A percentile compares a stretch with the other conserved stretches of the same genome.
phyloP scores from a whole-genome alignment of 140 eudicot genomes.

The Bidens hawaiensis region DNA sequence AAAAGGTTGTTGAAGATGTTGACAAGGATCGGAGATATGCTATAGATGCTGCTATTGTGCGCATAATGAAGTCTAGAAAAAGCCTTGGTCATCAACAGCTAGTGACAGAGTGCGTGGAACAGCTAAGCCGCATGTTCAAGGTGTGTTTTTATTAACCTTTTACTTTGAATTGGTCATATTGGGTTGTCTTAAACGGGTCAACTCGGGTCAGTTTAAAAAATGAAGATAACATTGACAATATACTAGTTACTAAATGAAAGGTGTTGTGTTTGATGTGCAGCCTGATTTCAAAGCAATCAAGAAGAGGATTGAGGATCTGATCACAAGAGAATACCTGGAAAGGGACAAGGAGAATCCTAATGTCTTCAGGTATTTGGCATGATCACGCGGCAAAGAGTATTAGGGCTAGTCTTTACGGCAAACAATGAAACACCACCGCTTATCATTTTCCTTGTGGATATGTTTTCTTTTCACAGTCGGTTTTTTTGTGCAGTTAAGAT shows the following conservation, averaged over 20 bases:
- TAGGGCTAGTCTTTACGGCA: background rate
- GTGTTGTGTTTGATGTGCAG: conserved; percentile 34
- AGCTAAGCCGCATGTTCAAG: conserved; percentile 74
- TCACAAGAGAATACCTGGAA: conserved; percentile 59
- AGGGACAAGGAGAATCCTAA: too few relatives aligned
- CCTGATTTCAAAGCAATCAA: conserved; percentile 70
- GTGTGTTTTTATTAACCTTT: conserved; percentile 17
- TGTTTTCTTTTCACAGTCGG: conserved; percentile 10
- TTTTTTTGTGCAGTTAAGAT: too few relatives aligned
- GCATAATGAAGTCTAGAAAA: conserved; percentile 71
- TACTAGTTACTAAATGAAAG: background rate
- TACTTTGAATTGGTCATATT: background rate
- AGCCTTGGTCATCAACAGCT: conserved; percentile 62
- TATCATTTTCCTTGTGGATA: conserved; percentile 28
- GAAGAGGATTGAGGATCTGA: conserved; percentile 77
- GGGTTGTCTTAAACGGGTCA: background rate
- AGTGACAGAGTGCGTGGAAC: conserved; percentile 65
- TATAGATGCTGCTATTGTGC: conserved; percentile 79
- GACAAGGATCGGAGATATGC: conserved; percentile 78
- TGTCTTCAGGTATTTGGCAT: conserved; percentile 77
- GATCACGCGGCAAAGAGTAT: conserved; percentile 24
- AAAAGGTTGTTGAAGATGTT: conserved; percentile 76
- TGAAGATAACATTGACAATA: too few relatives aligned
- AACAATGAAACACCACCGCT: background rate
- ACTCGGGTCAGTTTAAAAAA: background rate